These are phyloP conservation scores for Citrus medica DNA, from an alignment of 345 rosid species.

Conservation along the genomic window DNA sequence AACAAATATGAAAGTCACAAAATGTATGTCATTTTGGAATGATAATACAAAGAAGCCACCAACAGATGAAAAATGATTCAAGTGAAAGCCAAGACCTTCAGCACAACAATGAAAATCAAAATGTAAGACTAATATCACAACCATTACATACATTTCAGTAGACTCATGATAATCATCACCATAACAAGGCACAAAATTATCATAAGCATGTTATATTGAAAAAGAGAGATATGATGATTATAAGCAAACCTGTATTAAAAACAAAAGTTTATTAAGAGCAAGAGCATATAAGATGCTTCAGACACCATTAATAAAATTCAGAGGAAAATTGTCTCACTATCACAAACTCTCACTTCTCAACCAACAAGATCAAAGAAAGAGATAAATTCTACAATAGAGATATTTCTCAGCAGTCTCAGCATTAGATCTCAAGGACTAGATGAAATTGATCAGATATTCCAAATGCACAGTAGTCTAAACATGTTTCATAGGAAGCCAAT, in stretches of 20 bases:
- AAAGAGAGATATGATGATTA: background rate
- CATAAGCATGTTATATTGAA: background rate
- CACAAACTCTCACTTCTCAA: constrained; percentile 4
- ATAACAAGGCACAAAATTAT: background rate
- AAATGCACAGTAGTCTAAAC: background rate
- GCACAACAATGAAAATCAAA: background rate
- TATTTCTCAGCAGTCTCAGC: background rate
- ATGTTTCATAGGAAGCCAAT: background rate
- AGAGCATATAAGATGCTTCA: background rate
- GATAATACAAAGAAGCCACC: background rate
- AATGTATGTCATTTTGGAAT: background rate
- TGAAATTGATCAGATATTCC: background rate
- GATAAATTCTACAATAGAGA: background rate
- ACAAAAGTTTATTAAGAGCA: background rate
- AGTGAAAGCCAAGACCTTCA: background rate
- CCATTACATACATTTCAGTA: background rate
- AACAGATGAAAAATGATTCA: background rate
- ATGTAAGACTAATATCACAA: background rate
- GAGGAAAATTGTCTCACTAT: background rate
- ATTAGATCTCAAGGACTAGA: background rate
- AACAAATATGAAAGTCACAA: background rate
- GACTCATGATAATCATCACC: background rate
- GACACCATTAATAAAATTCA: background rate
- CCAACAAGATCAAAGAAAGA: background rate
- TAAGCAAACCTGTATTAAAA: background rate